These are phyloP conservation scores for Tephrocybe sp. DNA, from an alignment of 768 basidiomycete genomes.

Conservation along the genomic window DNA sequence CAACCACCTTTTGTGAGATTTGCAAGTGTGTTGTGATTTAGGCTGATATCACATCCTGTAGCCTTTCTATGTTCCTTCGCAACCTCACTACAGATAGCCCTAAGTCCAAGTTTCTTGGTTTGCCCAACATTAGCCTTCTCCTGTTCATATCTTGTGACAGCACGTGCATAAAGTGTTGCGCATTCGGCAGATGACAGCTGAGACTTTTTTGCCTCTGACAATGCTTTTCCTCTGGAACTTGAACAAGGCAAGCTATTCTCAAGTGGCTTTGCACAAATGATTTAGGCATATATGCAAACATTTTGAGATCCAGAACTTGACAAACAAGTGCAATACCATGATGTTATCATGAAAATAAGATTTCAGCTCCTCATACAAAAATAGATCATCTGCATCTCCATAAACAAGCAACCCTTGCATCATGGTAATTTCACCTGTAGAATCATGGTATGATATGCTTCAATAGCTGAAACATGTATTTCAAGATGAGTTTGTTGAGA, in stretches of 20 bases:
- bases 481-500: background rate
- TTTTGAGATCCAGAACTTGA: background rate
- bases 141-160: background rate
- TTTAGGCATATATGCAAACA: background rate
- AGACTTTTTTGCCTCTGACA: too few species aligned
- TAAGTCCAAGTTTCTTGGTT: slow-evolving; percentile 1
- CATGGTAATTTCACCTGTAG: background rate
- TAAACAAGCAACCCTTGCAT: background rate
- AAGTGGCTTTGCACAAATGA: background rate
- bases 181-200: too few species aligned
- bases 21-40: slow-evolving; percentile 5
- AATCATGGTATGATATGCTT: background rate
- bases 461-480: background rate
- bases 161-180: too few species aligned
- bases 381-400: background rate
- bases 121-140: background rate
- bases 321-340: background rate
- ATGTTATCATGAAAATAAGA: background rate
- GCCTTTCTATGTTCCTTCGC: slow-evolving; percentile 1
- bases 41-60: background rate
- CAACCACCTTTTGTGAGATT: background rate
- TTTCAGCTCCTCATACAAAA: background rate
- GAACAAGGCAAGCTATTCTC: background rate
- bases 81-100: slow-evolving; percentile 1
- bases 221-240: background rate